These are phyloP conservation scores for Zelopaecilomyces penicillatus DNA, from an alignment of 2,329 filamentous ascomycete genomes.

Conservation along the genomic window DNA sequence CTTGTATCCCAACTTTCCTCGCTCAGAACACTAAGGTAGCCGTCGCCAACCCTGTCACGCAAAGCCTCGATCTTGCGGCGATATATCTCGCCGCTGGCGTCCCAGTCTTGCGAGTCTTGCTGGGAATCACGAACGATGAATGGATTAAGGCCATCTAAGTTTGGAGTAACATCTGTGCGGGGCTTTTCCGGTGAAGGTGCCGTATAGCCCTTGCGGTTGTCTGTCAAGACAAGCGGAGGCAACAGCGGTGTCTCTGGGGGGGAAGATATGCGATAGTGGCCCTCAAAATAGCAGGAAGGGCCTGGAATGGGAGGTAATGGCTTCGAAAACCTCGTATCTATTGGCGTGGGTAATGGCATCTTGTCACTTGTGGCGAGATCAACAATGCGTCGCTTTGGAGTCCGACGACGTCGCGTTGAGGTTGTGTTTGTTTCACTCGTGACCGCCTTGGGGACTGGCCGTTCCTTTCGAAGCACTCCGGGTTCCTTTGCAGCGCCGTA, in stretches of 20 bases:
- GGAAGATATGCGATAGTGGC: conserved; percentile 39
- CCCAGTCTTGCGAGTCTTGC: conserved; percentile 48
- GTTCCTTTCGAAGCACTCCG: conserved; percentile 50
- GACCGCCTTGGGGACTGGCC: conserved; percentile 42
- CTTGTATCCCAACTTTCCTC: conserved; percentile 60
- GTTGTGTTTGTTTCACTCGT: conserved; percentile 51
- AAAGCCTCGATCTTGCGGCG: conserved; percentile 81
- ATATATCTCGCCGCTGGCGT: conserved; percentile 67
- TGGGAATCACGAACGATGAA: conserved; percentile 5
- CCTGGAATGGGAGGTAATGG: conserved; percentile 13
- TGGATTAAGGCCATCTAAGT: background rate
- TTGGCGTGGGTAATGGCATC: conserved; percentile 18
- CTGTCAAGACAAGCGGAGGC: conserved; percentile 22
- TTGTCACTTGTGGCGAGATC: conserved; percentile 50
- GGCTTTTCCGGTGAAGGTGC: conserved; percentile 3
- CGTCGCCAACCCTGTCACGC: conserved; percentile 75
- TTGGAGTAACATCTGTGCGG: background rate
- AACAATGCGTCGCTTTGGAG: conserved; percentile 55
- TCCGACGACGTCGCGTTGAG: conserved; percentile 52
- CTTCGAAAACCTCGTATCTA: conserved; percentile 17
- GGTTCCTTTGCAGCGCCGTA: conserved; percentile 43
- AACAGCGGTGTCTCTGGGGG: conserved; percentile 29
- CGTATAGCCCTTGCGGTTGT: conserved; percentile 22
- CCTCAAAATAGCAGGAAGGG: conserved; percentile 13
- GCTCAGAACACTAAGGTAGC: conserved; percentile 77